phyloP scores from a whole-genome alignment of 495 filamentous ascomycete genomes.

The Lineolata rhizophorae region DNA sequence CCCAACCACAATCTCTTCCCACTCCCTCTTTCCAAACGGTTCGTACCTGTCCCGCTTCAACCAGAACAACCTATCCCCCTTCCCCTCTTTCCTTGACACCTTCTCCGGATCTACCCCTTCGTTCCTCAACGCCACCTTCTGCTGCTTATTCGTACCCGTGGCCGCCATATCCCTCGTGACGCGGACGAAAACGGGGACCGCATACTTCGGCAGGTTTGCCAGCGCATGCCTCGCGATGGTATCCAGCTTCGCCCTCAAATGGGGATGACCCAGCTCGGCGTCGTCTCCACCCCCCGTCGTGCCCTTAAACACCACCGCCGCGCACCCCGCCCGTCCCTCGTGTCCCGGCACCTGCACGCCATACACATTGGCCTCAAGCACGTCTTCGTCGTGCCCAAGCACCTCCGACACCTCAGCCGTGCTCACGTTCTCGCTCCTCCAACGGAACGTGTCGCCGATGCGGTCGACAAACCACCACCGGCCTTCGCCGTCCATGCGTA shows the following conservation, averaged over 20 bases:
- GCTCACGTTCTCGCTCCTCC: constrained; percentile 36
- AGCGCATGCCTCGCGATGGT: constrained; percentile 21
- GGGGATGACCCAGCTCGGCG: background rate
- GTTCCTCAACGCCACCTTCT: constrained; percentile 46
- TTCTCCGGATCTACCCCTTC: constrained; percentile 51
- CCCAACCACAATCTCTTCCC: constrained; percentile 42
- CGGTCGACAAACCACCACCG: constrained; percentile 68
- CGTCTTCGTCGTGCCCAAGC: constrained; percentile 39
- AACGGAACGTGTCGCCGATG: constrained; percentile 19
- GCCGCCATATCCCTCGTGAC: constrained; percentile 39
- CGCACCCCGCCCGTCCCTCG: constrained; percentile 75
- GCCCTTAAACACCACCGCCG: constrained; percentile 24
- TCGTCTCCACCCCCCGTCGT: background rate
- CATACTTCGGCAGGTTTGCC: constrained; percentile 43
- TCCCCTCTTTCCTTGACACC: no score
- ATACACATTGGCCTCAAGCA: constrained; percentile 74
- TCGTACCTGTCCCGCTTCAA: constrained; percentile 37
- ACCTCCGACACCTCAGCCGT: constrained; percentile 66
- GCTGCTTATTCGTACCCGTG: constrained; percentile 26
- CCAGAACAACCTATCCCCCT: constrained; percentile 45
- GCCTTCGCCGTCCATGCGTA: constrained; percentile 48
- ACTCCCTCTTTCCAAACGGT: constrained; percentile 40
- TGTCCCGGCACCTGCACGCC: constrained; percentile 64
- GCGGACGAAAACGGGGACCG: constrained; percentile 58
- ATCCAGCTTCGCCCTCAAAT: constrained; percentile 2